Percentiles rank a stretch among this genome's conserved stretches.
Evolutionary conservation across 495 filamentous ascomycete genomes (phyloP).

Genomic region (Pyronema domesticum): DNA sequence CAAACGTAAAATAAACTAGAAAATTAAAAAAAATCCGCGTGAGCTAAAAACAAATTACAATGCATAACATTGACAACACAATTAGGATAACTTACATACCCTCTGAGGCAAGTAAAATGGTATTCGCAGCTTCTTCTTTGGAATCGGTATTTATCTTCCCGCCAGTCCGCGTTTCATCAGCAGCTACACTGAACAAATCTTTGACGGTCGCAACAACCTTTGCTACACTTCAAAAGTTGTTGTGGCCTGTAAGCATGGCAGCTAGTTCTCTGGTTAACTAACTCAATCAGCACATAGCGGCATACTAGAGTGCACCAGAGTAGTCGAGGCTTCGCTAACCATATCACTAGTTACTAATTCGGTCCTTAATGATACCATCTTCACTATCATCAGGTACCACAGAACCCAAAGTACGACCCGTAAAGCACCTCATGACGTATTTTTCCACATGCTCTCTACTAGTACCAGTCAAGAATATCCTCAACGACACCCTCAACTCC

Average conservation of each 20-base stretch:
- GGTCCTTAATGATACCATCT: neutral
- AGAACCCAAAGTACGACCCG: neutral
- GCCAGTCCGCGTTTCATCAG: neutral
- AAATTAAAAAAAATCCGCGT: neutral
- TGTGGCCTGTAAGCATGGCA: too few relatives aligned
- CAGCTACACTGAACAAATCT: too few relatives aligned
- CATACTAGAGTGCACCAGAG: too few relatives aligned
- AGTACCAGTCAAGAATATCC: neutral
- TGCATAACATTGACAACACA: neutral
- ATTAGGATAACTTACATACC: neutral
- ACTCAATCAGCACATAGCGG: too few relatives aligned
- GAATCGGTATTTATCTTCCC: neutral
- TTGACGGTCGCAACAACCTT: too few relatives aligned
- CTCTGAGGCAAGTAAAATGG: neutral
- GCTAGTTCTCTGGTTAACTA: too few relatives aligned
- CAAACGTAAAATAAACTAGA: neutral
- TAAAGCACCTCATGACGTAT: neutral
- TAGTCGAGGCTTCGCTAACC: too few relatives aligned
- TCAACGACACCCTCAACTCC: neutral
- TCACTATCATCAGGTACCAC: neutral
- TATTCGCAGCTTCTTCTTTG: neutral
- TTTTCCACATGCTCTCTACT: neutral
- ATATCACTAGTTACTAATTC: too few relatives aligned
- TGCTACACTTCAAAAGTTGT: too few relatives aligned
- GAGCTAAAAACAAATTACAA: neutral